Evolutionary conservation across 306 rosid species (phyloP).

Genomic region (Cicer pinnatifidum): DNA sequence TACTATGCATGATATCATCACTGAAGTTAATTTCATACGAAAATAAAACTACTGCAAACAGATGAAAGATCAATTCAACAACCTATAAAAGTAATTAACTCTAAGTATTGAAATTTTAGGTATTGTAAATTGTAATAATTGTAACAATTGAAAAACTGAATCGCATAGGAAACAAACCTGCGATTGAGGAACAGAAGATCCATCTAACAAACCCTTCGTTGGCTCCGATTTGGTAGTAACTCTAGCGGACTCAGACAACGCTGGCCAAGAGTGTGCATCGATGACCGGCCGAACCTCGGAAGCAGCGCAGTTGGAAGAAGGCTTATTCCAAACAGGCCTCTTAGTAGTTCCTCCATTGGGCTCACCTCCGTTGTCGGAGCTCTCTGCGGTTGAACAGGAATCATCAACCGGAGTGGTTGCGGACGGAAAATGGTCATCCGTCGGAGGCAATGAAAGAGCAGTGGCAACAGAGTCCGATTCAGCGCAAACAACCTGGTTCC

Average conservation of each 20-base stretch:
- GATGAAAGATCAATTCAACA: slow-evolving; percentile 26
- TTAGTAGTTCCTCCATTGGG: slow-evolving; percentile 51
- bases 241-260: slow-evolving; percentile 65
- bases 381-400: slow-evolving; percentile 49
- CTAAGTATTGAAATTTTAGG: slow-evolving; percentile 5
- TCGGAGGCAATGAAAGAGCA: slow-evolving; percentile 45
- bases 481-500: slow-evolving; percentile 65
- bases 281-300: slow-evolving; percentile 66
- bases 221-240: slow-evolving; percentile 57
- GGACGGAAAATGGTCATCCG: slow-evolving; percentile 46
- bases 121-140: background rate
- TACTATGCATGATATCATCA: slow-evolving; percentile 5
- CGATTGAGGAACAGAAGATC: slow-evolving; percentile 49
- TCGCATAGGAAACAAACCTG: slow-evolving; percentile 62
- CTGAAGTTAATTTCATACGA: background rate
- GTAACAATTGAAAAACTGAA: background rate
- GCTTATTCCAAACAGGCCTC: slow-evolving; percentile 80
- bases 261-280: slow-evolving; percentile 77
- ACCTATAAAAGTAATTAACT: background rate
- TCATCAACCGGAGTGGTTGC: slow-evolving; percentile 42
- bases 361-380: slow-evolving; percentile 48
- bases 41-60: slow-evolving; percentile 1
- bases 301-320: slow-evolving; percentile 59
- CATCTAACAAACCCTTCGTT: slow-evolving; percentile 61
- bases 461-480: slow-evolving; percentile 59